Evolutionary conservation across 306 rosid genomes (phyloP), one percentile per base, ranked within the genome.

Genomic region (Cicer chorassanicum): DNA sequence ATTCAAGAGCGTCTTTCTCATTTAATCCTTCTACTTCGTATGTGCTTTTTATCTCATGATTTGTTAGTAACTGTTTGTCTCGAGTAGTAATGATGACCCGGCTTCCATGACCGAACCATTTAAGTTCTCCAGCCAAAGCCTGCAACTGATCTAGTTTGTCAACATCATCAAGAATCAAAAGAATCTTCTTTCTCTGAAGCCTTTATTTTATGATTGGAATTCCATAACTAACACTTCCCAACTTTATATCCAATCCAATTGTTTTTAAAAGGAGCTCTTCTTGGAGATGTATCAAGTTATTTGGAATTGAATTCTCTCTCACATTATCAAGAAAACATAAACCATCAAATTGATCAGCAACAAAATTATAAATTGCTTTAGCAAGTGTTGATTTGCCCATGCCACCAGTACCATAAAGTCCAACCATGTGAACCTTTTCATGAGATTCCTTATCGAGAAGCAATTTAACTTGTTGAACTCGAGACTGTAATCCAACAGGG

Each of bases 341-440:
- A 6, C 1, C 11, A 18, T 65, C 71, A 19, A 65, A 65, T 42
- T 65, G 54, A 16, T 43, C 40, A 0, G 71, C 15, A 18, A 65
- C 11, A 0, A 11, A 65, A 9, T 65, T 65, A 19, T 6, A 65
- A 18, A 19, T 6, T 10, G 38, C 71, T 6, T 2, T 1, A 2
- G 71, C 38, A 65, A 65, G 70, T 5, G 65, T 29, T 29, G 65
- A 1, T 59, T 59, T 59, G 1, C 65, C 65, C 16, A 59, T 11
- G 0, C 70, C 70, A 0, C 70, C 70, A 4, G 0, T 16, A 0
- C 70, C 39, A 41, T 6, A n/a, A 1, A 64, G 1, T 6, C 70
- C 70, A 4, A 64, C 8, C 70, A 64, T 2, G 4, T 1, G 4
- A 4, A 43, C 54, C 0, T 2, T 6, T 9, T 65, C 6, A 42